These are phyloP conservation scores for Candida lessepsii DNA, from an alignment of 805 yeast species.

Conservation along the genomic window DNA sequence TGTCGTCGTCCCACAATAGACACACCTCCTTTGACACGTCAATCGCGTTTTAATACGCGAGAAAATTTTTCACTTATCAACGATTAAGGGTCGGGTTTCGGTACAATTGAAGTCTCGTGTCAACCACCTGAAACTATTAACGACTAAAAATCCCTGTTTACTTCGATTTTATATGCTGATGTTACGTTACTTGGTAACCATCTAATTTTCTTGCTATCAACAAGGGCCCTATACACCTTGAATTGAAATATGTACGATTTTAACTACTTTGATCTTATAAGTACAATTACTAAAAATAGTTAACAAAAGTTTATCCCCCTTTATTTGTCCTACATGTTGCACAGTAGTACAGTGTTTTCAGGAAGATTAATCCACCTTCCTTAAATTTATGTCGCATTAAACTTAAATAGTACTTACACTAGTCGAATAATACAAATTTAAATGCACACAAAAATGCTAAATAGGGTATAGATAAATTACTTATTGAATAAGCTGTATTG, in stretches of 20 bases:
- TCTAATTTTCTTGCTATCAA: no score
- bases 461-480: no score
- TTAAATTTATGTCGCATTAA: background rate
- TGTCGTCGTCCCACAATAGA: slow-evolving; percentile 7
- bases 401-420: background rate
- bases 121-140: background rate
- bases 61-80: slow-evolving; percentile 4
- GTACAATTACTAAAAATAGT: slow-evolving; percentile 2
- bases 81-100: background rate
- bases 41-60: slow-evolving; percentile 9
- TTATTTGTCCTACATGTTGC: slow-evolving; percentile 7
- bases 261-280: slow-evolving; percentile 3
- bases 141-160: no score
- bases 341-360: slow-evolving; percentile 3
- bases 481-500: background rate
- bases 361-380: background rate
- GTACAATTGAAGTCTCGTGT: background rate
- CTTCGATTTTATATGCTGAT: no score
- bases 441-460: no score
- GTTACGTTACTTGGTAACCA: no score
- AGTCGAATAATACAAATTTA: no score
- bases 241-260: background rate
- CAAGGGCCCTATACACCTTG: background rate
- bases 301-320: slow-evolving; percentile 3
- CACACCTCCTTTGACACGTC: slow-evolving; percentile 8